Evolutionary conservation across 441 rosid species (phyloP).

Genomic region (Biscutella laevigata): DNA sequence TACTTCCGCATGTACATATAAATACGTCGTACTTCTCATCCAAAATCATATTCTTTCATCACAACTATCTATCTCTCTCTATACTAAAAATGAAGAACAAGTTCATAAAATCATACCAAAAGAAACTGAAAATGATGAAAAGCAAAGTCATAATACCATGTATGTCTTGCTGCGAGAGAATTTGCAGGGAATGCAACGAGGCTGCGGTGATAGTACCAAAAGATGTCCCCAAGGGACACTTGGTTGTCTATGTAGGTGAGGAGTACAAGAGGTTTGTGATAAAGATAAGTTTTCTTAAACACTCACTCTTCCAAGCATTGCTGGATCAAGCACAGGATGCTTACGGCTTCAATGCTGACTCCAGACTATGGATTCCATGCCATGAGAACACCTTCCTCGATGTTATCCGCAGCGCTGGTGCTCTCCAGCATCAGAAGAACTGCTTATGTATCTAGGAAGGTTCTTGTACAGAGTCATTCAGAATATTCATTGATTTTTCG

Average conservation of each 20-base stretch:
- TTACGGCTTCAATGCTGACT: slow-evolving; percentile 50
- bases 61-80: slow-evolving; percentile 3
- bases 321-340: slow-evolving; percentile 71
- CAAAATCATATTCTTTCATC: slow-evolving; percentile 7
- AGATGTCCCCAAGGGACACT: slow-evolving; percentile 88
- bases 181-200: slow-evolving; percentile 37
- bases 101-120: slow-evolving; percentile 34
- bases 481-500: slow-evolving; percentile 25
- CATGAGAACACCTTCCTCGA: slow-evolving; percentile 65
- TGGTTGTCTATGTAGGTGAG: slow-evolving; percentile 82
- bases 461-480: slow-evolving; percentile 15
- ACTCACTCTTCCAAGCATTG: slow-evolving; percentile 74
- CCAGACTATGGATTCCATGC: slow-evolving; percentile 81
- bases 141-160: slow-evolving; percentile 40
- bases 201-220: slow-evolving; percentile 48
- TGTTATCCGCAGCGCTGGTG: slow-evolving; percentile 50
- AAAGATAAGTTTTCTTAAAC: slow-evolving; percentile 52
- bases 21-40: slow-evolving; percentile 21
- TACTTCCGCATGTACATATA: slow-evolving; percentile 32
- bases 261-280: slow-evolving; percentile 59
- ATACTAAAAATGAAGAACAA: slow-evolving; percentile 34
- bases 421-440: slow-evolving; percentile 31
- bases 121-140: slow-evolving; percentile 52
- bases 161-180: slow-evolving; percentile 41
- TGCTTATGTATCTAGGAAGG: slow-evolving; percentile 29